Percentiles rank a stretch among this genome's conserved stretches.
Evolutionary conservation across 176 grass and related monocot genomes (phyloP).

Genomic region (Rhynchospora tenuis): DNA sequence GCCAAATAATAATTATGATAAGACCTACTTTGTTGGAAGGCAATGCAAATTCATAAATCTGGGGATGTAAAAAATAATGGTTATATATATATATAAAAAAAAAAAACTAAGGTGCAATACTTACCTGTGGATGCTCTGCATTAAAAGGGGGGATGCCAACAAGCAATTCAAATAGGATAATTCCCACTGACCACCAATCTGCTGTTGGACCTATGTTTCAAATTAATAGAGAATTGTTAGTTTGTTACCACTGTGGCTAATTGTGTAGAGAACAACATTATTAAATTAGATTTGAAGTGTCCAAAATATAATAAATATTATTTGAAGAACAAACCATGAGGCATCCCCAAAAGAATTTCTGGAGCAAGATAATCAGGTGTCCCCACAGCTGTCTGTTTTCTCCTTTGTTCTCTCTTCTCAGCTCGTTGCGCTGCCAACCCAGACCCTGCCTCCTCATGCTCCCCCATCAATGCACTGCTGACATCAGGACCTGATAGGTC

Average conservation of each 20-base stretch:
- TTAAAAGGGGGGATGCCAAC: conserved; percentile 97
- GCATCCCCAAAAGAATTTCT: conserved; percentile 89
- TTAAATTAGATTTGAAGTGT: background rate
- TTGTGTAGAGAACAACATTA: background rate
- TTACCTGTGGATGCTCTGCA: conserved; percentile 96
- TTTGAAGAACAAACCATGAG: conserved; percentile 54
- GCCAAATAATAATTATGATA: background rate
- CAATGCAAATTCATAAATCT: background rate
- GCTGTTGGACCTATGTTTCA: conserved; percentile 57
- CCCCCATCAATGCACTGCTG: conserved; percentile 59
- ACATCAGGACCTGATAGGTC: conserved; percentile 91
- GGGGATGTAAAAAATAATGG: background rate
- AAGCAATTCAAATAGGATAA: conserved; percentile 94
- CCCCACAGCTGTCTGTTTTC: conserved; percentile 81
- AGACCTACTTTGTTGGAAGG: background rate
- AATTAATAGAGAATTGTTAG: background rate
- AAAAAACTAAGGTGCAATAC: background rate
- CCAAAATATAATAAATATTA: background rate
- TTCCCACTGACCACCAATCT: conserved; percentile 99
- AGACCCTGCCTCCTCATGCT: conserved; percentile 25
- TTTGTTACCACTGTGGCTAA: background rate
- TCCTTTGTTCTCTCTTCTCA: conserved; percentile 64
- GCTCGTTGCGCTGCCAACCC: conserved; percentile 48
- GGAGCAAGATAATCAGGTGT: conserved; percentile 98
- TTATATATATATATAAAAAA: no score